Percentiles rank a stretch among this genome's conserved stretches.
These are phyloP conservation scores for Candida corydali DNA, from an alignment of 805 yeast species.

Conservation along the genomic window DNA sequence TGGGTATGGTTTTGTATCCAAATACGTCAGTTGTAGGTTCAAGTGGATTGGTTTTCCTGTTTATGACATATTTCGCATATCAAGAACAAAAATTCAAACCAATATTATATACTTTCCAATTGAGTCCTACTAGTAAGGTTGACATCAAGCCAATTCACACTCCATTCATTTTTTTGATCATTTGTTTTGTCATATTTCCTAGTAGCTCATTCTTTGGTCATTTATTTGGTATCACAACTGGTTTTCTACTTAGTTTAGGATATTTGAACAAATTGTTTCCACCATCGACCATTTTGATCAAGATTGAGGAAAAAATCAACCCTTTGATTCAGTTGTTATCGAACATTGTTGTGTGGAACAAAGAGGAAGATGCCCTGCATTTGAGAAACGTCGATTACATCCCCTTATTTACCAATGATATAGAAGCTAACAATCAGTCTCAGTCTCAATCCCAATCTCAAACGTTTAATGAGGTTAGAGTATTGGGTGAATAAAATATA, in stretches of 20 bases:
- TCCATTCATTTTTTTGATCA: conserved; percentile 46
- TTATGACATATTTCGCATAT: conserved; percentile 58
- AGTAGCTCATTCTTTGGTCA: conserved; percentile 74
- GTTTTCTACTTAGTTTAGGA: conserved; percentile 59
- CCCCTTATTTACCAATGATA: conserved; percentile 5
- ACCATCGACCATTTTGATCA: conserved; percentile 58
- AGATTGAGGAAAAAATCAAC: conserved; percentile 56
- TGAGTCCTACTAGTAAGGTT: background rate
- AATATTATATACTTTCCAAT: conserved; percentile 25
- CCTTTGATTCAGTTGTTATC: conserved; percentile 52
- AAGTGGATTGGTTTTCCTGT: conserved; percentile 70
- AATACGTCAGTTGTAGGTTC: conserved; percentile 58
- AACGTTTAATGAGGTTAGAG: conserved; percentile 7
- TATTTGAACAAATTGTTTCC: conserved; percentile 59
- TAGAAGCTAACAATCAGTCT: no score
- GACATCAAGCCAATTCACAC: conserved; percentile 29
- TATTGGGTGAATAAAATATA: conserved; percentile 4
- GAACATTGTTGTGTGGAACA: conserved; percentile 48
- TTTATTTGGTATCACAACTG: conserved; percentile 60
- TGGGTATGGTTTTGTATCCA: conserved; percentile 51
- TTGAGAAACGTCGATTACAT: conserved; percentile 6
- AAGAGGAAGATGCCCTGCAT: conserved; percentile 48
- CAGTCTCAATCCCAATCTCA: no score
- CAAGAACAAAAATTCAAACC: conserved; percentile 38
- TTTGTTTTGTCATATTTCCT: conserved; percentile 54